Evolutionary conservation across 768 basidiomycete genomes (phyloP), one percentile per base, ranked within the genome.

Genomic region (Rhodotorula sphaerocarpa): DNA sequence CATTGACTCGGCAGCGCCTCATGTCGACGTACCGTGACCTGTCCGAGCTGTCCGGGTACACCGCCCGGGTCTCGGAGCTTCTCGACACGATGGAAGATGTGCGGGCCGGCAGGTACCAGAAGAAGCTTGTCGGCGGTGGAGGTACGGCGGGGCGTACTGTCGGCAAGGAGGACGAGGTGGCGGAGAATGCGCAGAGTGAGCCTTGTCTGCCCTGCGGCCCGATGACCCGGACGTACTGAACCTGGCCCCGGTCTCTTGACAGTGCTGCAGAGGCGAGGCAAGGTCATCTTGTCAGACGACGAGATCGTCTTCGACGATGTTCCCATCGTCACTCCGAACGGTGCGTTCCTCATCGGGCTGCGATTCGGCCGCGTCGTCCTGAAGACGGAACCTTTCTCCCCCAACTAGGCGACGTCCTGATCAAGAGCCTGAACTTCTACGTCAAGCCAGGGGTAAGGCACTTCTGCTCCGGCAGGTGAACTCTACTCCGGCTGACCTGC

Each of bases 311-410:
- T 99, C 68, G 87, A 92, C 69, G 81, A 85, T 61, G 93, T 99
- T 3, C 93, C 93, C 0, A 90, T 99, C 62, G 85, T 97, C 31
- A 92, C 90, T 16, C 93, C 93, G 3, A 96, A 95, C 67, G 92
- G 50, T 51, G n/a, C 34, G 34, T 27, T 12, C 21, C 10, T n/a
- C 11, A n/a, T n/a, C n/a, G n/a, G n/a, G n/a, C n/a, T n/a, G n/a
- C n/a, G n/a, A n/a, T n/a, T n/a, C n/a, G n/a, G n/a, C n/a, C n/a
- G n/a, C n/a, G n/a, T n/a, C n/a, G n/a, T n/a, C n/a, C n/a, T n/a
- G n/a, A n/a, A n/a, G n/a, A n/a, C n/a, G n/a, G n/a, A n/a, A n/a
- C n/a, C n/a, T 39, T 39, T 16, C 36, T 39, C 36, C 16, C 36
- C 36, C 16, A 16, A 39, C 36, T 39, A 51, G 50, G 92, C 10